These are phyloP conservation scores for Fusarium sambucinum DNA, from an alignment of 2,329 filamentous ascomycete genomes.

Conservation along the genomic window DNA sequence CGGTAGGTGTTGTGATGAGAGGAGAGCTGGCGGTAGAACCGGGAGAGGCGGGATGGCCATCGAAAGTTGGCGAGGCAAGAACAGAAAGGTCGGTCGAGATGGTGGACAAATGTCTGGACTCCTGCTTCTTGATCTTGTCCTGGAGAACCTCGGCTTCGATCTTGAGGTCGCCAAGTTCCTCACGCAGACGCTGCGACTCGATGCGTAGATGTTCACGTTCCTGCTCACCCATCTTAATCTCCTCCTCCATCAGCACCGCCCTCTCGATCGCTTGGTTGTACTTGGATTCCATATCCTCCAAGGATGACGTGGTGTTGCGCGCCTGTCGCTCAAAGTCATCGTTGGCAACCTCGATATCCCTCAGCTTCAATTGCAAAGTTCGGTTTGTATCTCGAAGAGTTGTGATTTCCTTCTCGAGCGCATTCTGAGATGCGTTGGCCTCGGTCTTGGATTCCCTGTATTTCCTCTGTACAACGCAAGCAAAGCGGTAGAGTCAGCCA, in stretches of 20 bases:
- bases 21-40: constrained; percentile 90
- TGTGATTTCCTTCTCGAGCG: constrained; percentile 95
- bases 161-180: constrained; percentile 92
- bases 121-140: constrained; percentile 87
- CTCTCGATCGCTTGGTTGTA: constrained; percentile 95
- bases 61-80: constrained; percentile 78
- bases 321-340: constrained; percentile 98
- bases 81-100: constrained; percentile 73
- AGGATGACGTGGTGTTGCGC: constrained; percentile 91
- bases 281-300: constrained; percentile 97
- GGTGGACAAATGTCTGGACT: constrained; percentile 67
- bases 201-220: constrained; percentile 91
- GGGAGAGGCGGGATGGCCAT: constrained; percentile 78
- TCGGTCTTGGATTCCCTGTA: constrained; percentile 95
- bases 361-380: constrained; percentile 82
- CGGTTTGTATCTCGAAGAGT: constrained; percentile 86
- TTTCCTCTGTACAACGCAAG: constrained; percentile 74
- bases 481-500: constrained; percentile 33
- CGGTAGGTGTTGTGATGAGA: constrained; percentile 88
- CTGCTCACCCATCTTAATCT: constrained; percentile 90
- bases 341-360: constrained; percentile 97
- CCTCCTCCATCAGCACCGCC: constrained; percentile 92
- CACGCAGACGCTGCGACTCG: constrained; percentile 87
- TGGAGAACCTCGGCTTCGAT: constrained; percentile 95
- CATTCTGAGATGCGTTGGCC: constrained; percentile 84